These are phyloP conservation scores for Lepiota brunneoincarnata DNA, from an alignment of 768 basidiomycete species.

Conservation along the genomic window DNA sequence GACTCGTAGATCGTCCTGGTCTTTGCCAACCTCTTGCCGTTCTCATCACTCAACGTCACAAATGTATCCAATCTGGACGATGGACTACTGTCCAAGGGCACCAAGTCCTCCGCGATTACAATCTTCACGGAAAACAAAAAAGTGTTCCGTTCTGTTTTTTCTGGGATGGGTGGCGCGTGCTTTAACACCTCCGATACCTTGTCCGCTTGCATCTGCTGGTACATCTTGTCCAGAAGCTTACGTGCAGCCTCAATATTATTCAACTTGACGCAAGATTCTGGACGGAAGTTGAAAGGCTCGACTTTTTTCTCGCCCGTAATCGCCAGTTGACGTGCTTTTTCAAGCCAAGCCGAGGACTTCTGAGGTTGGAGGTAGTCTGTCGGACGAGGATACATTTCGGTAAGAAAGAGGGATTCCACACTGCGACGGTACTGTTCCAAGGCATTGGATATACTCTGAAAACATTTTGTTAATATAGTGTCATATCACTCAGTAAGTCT, in stretches of 20 bases:
- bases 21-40: conserved; percentile 86
- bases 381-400: conserved; percentile 92
- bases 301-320: conserved; percentile 84
- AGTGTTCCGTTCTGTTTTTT: conserved; percentile 61
- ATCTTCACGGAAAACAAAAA: conserved; percentile 95
- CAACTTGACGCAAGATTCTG: conserved; percentile 94
- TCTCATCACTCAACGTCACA: conserved; percentile 91
- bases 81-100: conserved; percentile 70
- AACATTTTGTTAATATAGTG: neutral
- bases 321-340: conserved; percentile 78
- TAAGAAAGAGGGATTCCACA: conserved; percentile 86
- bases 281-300: conserved; percentile 91
- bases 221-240: conserved; percentile 89
- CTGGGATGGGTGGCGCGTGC: conserved; percentile 65
- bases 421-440: conserved; percentile 88
- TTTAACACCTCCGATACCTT: conserved; percentile 67
- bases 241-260: conserved; percentile 96
- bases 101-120: conserved; percentile 85
- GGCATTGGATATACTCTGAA: conserved; percentile 85
- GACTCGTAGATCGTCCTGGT: conserved; percentile 95
- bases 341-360: conserved; percentile 86
- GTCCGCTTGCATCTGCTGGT: conserved; percentile 88
- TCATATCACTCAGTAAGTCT: neutral
- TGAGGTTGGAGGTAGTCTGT: conserved; percentile 78
- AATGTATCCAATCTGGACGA: conserved; percentile 89